These are phyloP conservation scores for Mortierella polycephala DNA, from an alignment of 371 early-diverging fungal genomes.

Conservation along the genomic window DNA sequence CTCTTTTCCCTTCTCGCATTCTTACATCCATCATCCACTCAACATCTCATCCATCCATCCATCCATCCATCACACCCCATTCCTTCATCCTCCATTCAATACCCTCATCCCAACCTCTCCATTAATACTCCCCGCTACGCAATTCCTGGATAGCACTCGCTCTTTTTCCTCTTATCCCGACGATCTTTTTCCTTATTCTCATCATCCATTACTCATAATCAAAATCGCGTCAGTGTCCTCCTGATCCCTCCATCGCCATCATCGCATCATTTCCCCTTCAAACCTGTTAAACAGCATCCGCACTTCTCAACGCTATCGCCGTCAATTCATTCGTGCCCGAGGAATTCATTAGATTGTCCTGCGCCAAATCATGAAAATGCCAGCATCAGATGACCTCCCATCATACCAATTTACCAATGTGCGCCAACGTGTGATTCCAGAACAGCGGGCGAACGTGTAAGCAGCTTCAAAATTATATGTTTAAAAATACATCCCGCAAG, in stretches of 20 bases:
- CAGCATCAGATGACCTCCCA: constrained; percentile 62
- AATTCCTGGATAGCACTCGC: too few relatives aligned
- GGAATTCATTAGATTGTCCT: too few relatives aligned
- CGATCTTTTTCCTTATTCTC: too few relatives aligned
- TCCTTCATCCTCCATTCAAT: neutral
- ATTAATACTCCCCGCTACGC: too few relatives aligned
- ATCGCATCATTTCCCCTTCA: too few relatives aligned
- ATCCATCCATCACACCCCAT: neutral
- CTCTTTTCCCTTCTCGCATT: neutral
- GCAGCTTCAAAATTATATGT: constrained; percentile 4
- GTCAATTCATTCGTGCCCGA: too few relatives aligned
- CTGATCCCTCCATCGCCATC: too few relatives aligned
- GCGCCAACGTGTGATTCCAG: constrained; percentile 59
- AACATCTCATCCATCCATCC: neutral
- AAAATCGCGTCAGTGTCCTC: too few relatives aligned
- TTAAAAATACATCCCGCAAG: neutral
- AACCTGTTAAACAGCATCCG: too few relatives aligned
- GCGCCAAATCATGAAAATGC: constrained; percentile 5
- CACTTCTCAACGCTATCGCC: too few relatives aligned
- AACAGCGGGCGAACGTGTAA: constrained; percentile 68
- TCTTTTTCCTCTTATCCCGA: too few relatives aligned
- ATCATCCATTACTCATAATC: too few relatives aligned
- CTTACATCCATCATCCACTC: constrained; percentile 2
- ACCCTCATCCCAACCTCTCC: neutral
- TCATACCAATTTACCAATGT: constrained; percentile 70